A percentile compares a stretch with the other conserved stretches of the same genome.
Evolutionary conservation across 345 rosid genomes (phyloP).

Genomic region (Syzygium aqueum): DNA sequence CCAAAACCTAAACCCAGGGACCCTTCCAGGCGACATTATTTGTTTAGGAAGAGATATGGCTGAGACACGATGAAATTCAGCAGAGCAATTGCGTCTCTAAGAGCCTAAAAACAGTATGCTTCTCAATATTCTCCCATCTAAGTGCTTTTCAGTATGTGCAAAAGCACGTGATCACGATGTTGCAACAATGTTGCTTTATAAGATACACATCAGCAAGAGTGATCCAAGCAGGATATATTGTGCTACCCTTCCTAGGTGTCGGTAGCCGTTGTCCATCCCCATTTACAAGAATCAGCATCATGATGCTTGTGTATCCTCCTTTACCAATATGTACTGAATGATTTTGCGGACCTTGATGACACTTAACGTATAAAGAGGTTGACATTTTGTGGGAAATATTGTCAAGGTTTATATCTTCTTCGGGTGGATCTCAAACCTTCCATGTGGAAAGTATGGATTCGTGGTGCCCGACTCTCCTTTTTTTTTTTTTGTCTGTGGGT

Average conservation of each 20-base stretch:
- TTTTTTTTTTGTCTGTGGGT: background rate
- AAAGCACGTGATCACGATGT: background rate
- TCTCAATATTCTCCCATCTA: background rate
- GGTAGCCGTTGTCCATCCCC: background rate
- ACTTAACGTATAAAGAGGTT: background rate
- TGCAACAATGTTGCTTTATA: background rate
- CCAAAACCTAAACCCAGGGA: slow-evolving; percentile 66
- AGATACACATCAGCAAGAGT: background rate
- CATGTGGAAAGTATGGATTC: background rate
- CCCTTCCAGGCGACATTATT: slow-evolving; percentile 61
- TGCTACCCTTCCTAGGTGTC: background rate
- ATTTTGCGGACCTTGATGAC: background rate
- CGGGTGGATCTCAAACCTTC: background rate
- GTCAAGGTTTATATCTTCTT: background rate
- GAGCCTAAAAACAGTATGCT: background rate
- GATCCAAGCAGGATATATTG: background rate
- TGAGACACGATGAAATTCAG: slow-evolving; percentile 4
- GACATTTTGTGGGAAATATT: background rate
- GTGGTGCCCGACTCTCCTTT: background rate
- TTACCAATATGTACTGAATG: background rate
- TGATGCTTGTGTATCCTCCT: background rate
- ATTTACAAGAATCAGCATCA: background rate
- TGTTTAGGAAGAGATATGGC: slow-evolving; percentile 63
- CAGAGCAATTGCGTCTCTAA: background rate
- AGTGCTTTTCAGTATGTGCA: background rate